Percentiles rank a stretch among this genome's conserved stretches.
Evolutionary conservation across 768 basidiomycete genomes (phyloP).

Genomic region (Nidularia sp.): DNA sequence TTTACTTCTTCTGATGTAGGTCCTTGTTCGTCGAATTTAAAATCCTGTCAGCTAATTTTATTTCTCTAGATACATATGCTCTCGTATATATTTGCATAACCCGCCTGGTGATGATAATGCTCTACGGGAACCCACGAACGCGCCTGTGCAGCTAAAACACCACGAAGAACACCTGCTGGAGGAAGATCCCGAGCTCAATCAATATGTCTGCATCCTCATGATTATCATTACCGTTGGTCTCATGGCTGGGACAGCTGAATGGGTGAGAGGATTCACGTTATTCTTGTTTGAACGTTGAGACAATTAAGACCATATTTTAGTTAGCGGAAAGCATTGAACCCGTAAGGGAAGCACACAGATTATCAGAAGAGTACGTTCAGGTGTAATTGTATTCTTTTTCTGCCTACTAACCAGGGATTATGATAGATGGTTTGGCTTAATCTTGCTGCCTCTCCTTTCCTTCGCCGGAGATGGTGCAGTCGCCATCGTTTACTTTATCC

Average conservation of each 20-base stretch:
- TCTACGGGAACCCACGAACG: constrained; percentile 33
- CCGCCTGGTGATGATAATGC: constrained; percentile 59
- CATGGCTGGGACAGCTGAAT: constrained; percentile 71
- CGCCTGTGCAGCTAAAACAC: constrained; percentile 38
- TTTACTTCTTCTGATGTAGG: constrained; percentile 57
- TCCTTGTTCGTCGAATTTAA: constrained; percentile 2
- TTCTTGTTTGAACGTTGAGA: not conserved
- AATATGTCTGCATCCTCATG: constrained; percentile 55
- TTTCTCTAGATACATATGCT: constrained; percentile 52
- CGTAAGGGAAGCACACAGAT: constrained; percentile 36
- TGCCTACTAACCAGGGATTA: constrained; percentile 1
- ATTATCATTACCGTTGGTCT: constrained; percentile 50
- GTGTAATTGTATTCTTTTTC: not conserved
- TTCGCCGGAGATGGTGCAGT: constrained; percentile 70
- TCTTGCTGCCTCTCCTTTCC: constrained; percentile 69
- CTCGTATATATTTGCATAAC: constrained; percentile 67
- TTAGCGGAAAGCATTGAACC: constrained; percentile 62
- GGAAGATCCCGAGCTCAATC: constrained; percentile 54
- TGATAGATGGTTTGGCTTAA: constrained; percentile 66
- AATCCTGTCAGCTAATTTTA: not conserved
- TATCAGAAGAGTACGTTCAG: constrained; percentile 48
- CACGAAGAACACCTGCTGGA: constrained; percentile 28
- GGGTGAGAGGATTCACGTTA: constrained; percentile 30
- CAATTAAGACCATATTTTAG: constrained; percentile 21
- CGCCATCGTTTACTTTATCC: constrained; percentile 53